Evolutionary conservation across 1,284 basidiomycete species (phyloP).

Genomic region (Cutaneotrichosporon mucoides): DNA sequence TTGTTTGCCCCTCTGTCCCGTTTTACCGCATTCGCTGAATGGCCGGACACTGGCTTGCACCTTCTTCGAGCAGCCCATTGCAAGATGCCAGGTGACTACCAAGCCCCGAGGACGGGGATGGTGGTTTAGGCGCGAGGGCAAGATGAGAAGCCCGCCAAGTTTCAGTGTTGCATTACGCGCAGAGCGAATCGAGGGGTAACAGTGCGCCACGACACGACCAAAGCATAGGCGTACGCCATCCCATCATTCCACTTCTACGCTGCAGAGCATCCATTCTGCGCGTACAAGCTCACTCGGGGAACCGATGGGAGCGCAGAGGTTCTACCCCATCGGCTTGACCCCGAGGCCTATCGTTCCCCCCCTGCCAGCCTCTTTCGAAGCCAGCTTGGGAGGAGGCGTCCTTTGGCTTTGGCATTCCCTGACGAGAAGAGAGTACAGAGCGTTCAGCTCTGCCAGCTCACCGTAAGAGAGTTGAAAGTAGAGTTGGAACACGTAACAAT

Average conservation of each 20-base stretch:
- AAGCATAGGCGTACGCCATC: too few relatives aligned
- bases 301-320: neutral
- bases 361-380: neutral
- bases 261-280: neutral
- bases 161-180: neutral
- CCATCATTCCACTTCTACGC: neutral
- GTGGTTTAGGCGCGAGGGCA: neutral
- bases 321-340: neutral
- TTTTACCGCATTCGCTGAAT: neutral
- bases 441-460: neutral
- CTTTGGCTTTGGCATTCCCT: neutral
- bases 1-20: slow-evolving; percentile 1
- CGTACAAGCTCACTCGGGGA: too few relatives aligned
- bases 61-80: neutral
- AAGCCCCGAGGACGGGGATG: too few relatives aligned
- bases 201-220: neutral
- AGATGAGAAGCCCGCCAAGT: neutral
- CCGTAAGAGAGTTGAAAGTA: neutral
- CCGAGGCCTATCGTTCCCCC: neutral
- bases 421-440: neutral
- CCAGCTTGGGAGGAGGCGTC: neutral
- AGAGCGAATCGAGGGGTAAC: neutral
- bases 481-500: neutral
- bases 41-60: neutral
- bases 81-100: too few relatives aligned